phyloP scores from a whole-genome alignment of 2,329 filamentous ascomycete genomes.

The Calonectria hongkongensis region DNA sequence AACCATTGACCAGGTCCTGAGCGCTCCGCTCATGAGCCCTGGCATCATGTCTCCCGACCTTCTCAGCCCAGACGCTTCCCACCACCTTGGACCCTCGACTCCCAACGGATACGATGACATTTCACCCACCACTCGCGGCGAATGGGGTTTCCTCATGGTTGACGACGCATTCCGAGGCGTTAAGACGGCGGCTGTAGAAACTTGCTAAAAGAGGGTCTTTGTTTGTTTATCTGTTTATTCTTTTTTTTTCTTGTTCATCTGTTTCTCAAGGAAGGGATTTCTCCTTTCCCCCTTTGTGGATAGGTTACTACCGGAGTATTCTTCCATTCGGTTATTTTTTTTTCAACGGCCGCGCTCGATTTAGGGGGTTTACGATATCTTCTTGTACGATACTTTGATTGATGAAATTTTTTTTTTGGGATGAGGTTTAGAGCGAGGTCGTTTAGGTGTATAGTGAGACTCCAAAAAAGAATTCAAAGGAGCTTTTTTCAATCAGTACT shows the following conservation, averaged over 20 bases:
- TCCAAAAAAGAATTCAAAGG: too few relatives aligned
- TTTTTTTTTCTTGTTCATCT: conserved; percentile 4
- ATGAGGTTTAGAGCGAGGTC: conserved; percentile 31
- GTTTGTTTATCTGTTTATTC: background rate
- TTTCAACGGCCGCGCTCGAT: background rate
- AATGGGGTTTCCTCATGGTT: conserved; percentile 78
- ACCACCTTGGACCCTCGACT: conserved; percentile 69
- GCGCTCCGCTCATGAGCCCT: conserved; percentile 48
- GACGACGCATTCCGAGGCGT: conserved; percentile 66
- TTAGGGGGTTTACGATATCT: conserved; percentile 19
- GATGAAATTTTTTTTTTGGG: conserved; percentile 9
- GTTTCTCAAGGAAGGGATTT: conserved; percentile 25
- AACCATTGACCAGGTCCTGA: conserved; percentile 68
- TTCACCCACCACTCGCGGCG: conserved; percentile 76
- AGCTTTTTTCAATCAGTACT: too few relatives aligned
- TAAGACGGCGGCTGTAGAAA: conserved; percentile 69
- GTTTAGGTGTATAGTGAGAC: conserved; percentile 28
- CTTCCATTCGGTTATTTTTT: background rate
- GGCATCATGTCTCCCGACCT: conserved; percentile 46
- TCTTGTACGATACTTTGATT: conserved; percentile 36
- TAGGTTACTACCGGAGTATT: background rate
- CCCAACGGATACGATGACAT: conserved; percentile 78
- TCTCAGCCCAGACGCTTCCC: conserved; percentile 49
- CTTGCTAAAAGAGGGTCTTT: conserved; percentile 39
- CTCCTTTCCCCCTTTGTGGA: conserved; percentile 24